Evolutionary conservation across 148 eudicot genomes (phyloP), one percentile per base, ranked within the genome.

Genomic region (Simmondsia chinensis): DNA sequence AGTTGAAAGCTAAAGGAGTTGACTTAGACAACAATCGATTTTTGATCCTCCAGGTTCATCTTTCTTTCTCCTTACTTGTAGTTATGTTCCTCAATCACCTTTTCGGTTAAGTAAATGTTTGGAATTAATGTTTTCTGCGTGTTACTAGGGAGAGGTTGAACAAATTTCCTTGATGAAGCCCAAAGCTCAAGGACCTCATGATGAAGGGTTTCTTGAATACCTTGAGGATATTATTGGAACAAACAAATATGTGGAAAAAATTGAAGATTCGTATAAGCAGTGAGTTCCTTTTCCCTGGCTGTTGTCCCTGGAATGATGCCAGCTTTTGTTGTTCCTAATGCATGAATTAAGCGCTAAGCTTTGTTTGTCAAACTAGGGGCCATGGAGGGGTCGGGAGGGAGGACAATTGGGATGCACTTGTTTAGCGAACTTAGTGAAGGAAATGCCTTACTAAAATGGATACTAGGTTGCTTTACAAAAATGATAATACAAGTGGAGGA

Each of bases 11-110:
- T 37, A 91, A 91, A 76, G 97, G 97, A 52, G 95, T 91, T 9
- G 97, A 91, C 73, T 74, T 91, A 79, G 97, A 91, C 32, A 91
- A 91, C 57, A 91, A 91, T 54, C 91, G 97, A 16, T 91, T 91
- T 72, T 47, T 91, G 71, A 91, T 91, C 62, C 95, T 91, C 41
- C 97, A 91, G 97, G 97, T 89, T 54, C 43, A 32, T 36, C 1
- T 12, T 8, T 21, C 10, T 27, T 41, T 31, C 31, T 14, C 14
- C 10, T 7, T 5, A 1, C 2, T n/a, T n/a, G n/a, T n/a, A n/a
- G n/a, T n/a, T n/a, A n/a, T n/a, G n/a, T n/a, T n/a, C n/a, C n/a
- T n/a, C n/a, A n/a, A 6, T 9, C 0, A 8, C 5, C 17, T 5
- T 19, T 16, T 14, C 12, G 8, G 0, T 19, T 19, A 14, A 13